Conservation (phyloP, 345 rosid species). For the Aethionema arabicum region DNA sequence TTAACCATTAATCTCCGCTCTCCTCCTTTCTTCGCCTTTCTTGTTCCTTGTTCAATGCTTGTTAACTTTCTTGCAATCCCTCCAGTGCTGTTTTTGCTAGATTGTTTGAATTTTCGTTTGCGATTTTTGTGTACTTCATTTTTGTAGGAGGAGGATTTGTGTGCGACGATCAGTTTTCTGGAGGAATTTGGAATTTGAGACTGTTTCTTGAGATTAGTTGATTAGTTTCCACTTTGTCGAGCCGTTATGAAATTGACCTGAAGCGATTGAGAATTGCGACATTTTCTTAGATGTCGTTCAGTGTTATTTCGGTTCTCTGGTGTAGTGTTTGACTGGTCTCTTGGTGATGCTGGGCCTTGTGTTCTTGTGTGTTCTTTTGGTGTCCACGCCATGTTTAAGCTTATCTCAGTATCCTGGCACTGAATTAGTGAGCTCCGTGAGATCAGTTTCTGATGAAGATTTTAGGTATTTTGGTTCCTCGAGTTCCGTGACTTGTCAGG, state of each 20-base stretch:
- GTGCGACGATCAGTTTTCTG: background rate
- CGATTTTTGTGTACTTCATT: conserved; percentile 3
- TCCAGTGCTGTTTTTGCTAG: background rate
- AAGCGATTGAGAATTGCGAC: background rate
- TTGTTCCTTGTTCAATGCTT: background rate
- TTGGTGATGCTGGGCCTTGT: conserved; percentile 47
- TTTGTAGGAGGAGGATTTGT: conserved; percentile 22
- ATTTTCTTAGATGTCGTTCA: conserved; percentile 16
- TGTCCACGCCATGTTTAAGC: conserved; percentile 41
- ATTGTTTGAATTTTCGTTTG: background rate
- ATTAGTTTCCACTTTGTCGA: background rate
- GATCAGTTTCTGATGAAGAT: conserved; percentile 34
- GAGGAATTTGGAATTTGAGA: background rate
- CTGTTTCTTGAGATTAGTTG: background rate
- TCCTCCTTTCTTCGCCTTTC: background rate
- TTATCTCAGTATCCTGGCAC: conserved; percentile 33
- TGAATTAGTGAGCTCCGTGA: conserved; percentile 32
- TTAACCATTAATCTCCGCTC: background rate
- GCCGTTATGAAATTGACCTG: background rate
- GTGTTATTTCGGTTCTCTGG: conserved; percentile 18
- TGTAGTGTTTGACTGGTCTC: conserved; percentile 21
- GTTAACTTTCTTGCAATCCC: background rate
- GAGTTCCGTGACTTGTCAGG: conserved; percentile 48
- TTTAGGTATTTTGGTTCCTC: conserved; percentile 28
- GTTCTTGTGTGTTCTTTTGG: conserved; percentile 52